Conservation (phyloP, 202 grass and related monocot genomes). For the Carex arenaria region DNA sequence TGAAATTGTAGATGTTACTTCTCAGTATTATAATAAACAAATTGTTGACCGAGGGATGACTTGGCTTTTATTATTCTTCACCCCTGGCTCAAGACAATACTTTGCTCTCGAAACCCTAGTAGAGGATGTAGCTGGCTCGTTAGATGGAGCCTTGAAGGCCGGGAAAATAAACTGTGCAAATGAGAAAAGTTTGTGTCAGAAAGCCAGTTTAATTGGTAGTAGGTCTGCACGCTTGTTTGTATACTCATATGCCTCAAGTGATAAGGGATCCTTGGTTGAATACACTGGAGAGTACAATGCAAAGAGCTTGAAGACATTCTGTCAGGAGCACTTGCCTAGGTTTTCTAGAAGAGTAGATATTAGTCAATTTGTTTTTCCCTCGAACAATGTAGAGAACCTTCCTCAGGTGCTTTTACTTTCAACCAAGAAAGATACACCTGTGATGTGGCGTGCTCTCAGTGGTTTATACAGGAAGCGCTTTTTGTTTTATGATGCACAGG, state of each 20-base stretch:
- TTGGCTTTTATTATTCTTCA: slow-evolving; percentile 88
- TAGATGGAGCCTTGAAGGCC: slow-evolving; percentile 79
- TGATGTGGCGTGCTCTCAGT: slow-evolving; percentile 82
- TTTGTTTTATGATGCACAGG: slow-evolving; percentile 80
- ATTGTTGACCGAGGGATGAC: slow-evolving; percentile 71
- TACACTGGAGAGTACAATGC: slow-evolving; percentile 65
- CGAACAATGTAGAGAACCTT: slow-evolving; percentile 37
- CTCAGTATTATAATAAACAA: slow-evolving; percentile 77
- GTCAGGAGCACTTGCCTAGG: slow-evolving; percentile 81
- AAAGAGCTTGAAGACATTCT: slow-evolving; percentile 82
- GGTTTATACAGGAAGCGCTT: slow-evolving; percentile 63
- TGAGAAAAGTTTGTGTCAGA: slow-evolving; percentile 68
- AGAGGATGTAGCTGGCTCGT: slow-evolving; percentile 54
- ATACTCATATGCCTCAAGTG: slow-evolving; percentile 60
- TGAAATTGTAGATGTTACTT: slow-evolving; percentile 53
- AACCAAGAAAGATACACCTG: slow-evolving; percentile 81
- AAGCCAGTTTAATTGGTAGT: slow-evolving; percentile 38
- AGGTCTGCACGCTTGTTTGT: slow-evolving; percentile 73
- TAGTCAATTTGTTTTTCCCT: slow-evolving; percentile 50
- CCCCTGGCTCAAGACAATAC: slow-evolving; percentile 42
- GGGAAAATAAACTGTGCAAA: slow-evolving; percentile 74
- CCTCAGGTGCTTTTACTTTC: slow-evolving; percentile 80
- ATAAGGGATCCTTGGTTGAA: slow-evolving; percentile 77
- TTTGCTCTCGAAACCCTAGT: slow-evolving; percentile 51
- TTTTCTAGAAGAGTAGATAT: slow-evolving; percentile 79